These are phyloP conservation scores for Ambispora gerdemannii DNA, from an alignment of 192 early-diverging fungal genomes.

Conservation along the genomic window DNA sequence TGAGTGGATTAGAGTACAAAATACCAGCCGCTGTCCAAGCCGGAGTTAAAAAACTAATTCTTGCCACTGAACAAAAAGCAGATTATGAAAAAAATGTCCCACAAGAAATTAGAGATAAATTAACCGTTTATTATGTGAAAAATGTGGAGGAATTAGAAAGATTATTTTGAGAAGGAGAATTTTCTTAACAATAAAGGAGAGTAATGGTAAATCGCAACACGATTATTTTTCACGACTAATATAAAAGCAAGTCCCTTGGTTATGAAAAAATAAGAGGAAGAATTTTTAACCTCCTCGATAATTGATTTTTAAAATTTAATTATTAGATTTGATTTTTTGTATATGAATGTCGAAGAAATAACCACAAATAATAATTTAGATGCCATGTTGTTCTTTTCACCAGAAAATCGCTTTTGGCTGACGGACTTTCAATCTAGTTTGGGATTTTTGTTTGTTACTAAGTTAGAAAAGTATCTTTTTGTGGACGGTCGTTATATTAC, in stretches of 20 bases:
- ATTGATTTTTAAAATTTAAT: too few relatives aligned
- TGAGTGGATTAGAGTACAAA: neutral
- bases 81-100: slow-evolving; percentile 19
- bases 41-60: slow-evolving; percentile 21
- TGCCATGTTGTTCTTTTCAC: slow-evolving; percentile 4
- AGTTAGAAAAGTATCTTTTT: neutral
- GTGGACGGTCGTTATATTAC: slow-evolving; percentile 18
- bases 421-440: neutral
- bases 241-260: too few relatives aligned
- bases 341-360: too few relatives aligned
- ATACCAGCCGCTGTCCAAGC: neutral
- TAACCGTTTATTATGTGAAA: slow-evolving; percentile 9
- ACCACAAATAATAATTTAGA: slow-evolving; percentile 14
- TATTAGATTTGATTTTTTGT: too few relatives aligned
- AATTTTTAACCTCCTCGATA: too few relatives aligned
- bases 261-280: too few relatives aligned
- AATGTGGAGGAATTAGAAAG: neutral
- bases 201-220: too few relatives aligned
- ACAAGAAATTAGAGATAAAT: slow-evolving; percentile 9
- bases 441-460: neutral
- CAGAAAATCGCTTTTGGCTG: slow-evolving; percentile 10
- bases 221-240: too few relatives aligned
- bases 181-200: too few relatives aligned
- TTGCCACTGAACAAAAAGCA: neutral
- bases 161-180: neutral